Base-by-base conservation (phyloP, 1,284 basidiomycete species). In the Cryptococcus depauperatus region DNA sequence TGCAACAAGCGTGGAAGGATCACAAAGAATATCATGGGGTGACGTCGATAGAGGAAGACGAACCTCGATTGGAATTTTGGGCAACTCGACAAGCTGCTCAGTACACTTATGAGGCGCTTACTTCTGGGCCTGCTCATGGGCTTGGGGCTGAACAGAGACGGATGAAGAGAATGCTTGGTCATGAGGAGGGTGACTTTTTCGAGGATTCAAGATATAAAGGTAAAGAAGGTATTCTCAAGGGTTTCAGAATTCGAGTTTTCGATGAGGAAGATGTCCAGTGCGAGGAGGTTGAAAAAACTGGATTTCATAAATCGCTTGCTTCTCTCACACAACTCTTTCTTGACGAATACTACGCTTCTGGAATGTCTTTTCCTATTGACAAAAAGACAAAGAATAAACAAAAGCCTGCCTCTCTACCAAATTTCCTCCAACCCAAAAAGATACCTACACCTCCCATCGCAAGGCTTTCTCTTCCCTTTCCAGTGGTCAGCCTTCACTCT, bases 1-100 rank as follows among this genome's bases (percentile, higher is more conserved):
- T 66, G 2, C 34, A 46, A 23, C 39, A 39, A 8, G 48, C 50
- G 51, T 30, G 52, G 34, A 19, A 43, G 28, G 37, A 28, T 27
- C 21, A 52, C 37, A 8, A 18, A 29, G 10, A n/a, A 26, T 6
- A 25, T n/a, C 3, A 27, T 28, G 13, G 37, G 10, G 16, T 30
- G 29, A 30, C 14, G 33, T 5, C 5, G 18, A 41, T 13, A 4
- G n/a, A n/a, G 33, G 37, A 25, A 10, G 10, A 25, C n/a, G 16
- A 25, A 16, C 19, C 27, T 10, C 19, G 18, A 13, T 19, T 11
- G 3, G 75, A 79, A 48, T 86, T 89, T 50, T 90, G 84, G 83
- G 82, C 84, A 1, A 88, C 85, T 0, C 64, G 66, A 3, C 83
- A 86, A 59, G 84, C 84, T 1, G 76, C 79, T 29, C 76, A 78